Conservation (phyloP, 371 early-diverging fungal genomes). For the Mycotypha africana region DNA sequence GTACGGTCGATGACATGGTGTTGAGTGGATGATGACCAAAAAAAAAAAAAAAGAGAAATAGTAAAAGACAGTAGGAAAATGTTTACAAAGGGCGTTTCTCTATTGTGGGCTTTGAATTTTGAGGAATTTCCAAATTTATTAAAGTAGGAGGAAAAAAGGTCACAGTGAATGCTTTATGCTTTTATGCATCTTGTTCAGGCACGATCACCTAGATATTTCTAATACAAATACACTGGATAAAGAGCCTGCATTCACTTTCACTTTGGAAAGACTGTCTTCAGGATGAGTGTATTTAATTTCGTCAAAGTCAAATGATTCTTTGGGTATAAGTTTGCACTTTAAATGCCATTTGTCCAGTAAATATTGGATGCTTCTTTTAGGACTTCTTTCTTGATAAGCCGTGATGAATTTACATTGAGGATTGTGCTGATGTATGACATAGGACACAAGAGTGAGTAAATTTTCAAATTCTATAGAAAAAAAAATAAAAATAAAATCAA, state of each 20-base stretch:
- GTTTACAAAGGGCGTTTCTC: no score
- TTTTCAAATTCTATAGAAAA: conserved; percentile 44
- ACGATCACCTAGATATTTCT: conserved; percentile 14
- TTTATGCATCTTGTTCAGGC: no score
- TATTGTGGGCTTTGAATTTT: no score
- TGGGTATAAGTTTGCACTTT: conserved; percentile 32
- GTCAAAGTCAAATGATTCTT: conserved; percentile 39
- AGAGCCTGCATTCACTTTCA: conserved; percentile 21
- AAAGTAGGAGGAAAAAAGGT: no score
- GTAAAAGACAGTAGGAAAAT: no score
- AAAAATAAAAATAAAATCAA: not conserved
- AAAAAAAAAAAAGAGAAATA: not conserved
- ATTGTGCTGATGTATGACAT: conserved; percentile 44
- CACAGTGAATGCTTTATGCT: no score
- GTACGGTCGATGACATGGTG: conserved; percentile 45
- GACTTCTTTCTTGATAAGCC: conserved; percentile 52
- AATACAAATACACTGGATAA: conserved; percentile 34
- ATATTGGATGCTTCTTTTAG: conserved; percentile 50
- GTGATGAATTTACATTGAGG: conserved; percentile 44
- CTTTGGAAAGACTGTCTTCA: conserved; percentile 10
- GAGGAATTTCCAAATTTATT: no score
- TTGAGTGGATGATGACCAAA: not conserved
- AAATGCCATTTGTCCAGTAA: conserved; percentile 49
- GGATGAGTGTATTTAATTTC: conserved; percentile 27
- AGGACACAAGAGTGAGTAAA: conserved; percentile 40